A percentile compares a stretch with the other conserved stretches of the same genome.
These are phyloP conservation scores for Arabidopsis suecica DNA, from an alignment of 345 rosid species.

Conservation along the genomic window DNA sequence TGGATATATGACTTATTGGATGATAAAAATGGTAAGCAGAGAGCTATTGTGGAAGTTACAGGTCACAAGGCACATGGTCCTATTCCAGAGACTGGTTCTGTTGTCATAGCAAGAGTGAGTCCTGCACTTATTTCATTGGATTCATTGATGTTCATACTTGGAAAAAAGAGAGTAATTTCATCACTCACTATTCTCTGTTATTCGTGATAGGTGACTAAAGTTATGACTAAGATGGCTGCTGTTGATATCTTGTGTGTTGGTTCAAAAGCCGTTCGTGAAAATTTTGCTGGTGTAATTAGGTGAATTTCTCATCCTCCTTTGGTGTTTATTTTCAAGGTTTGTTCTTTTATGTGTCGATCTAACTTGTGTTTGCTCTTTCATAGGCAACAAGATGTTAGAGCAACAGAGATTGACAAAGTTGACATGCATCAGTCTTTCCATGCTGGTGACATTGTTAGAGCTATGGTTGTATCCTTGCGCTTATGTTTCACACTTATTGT, in stretches of 20 bases:
- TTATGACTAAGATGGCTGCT: slow-evolving; percentile 76
- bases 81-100: slow-evolving; percentile 84
- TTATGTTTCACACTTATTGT: neutral
- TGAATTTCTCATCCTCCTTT: slow-evolving; percentile 4
- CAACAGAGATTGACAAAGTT: slow-evolving; percentile 91
- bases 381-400: slow-evolving; percentile 97
- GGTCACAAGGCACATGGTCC: slow-evolving; percentile 87
- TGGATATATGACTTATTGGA: neutral
- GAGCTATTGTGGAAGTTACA: slow-evolving; percentile 75
- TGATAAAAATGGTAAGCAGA: slow-evolving; percentile 46
- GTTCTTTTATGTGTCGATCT: neutral
- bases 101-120: slow-evolving; percentile 82
- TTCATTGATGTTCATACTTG: neutral
- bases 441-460: slow-evolving; percentile 88
- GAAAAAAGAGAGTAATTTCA: neutral
- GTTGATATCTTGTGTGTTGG: slow-evolving; percentile 91
- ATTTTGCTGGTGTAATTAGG: slow-evolving; percentile 87
- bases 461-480: slow-evolving; percentile 80
- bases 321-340: neutral
- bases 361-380: slow-evolving; percentile 12
- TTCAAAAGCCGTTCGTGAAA: slow-evolving; percentile 74
- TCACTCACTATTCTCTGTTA: neutral
- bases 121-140: neutral
- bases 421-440: slow-evolving; percentile 83
- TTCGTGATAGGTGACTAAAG: slow-evolving; percentile 71